Conservation (phyloP, 352 stramenopile genomes). For the Sclerospora graminicola region DNA sequence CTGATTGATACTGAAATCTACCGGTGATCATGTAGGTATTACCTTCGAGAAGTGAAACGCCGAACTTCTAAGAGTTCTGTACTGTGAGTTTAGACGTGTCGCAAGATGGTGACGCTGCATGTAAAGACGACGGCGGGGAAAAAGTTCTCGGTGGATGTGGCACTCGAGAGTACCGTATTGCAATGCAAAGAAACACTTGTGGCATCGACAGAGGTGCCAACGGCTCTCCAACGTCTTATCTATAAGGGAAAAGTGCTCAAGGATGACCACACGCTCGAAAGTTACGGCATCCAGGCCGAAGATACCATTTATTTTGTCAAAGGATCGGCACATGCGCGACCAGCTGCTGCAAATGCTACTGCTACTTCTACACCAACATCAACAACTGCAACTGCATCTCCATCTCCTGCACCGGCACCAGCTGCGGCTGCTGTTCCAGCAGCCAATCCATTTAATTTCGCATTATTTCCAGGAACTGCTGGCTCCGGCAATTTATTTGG, state of each 20-base stretch:
- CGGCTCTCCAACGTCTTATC: slow-evolving; percentile 79
- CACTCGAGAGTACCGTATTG: slow-evolving; percentile 55
- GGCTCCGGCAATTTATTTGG: slow-evolving; percentile 45
- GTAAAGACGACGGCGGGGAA: slow-evolving; percentile 80
- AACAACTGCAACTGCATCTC: neutral
- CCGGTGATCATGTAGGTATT: too few relatives aligned
- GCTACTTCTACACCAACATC: slow-evolving; percentile 4
- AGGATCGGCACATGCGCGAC: slow-evolving; percentile 30
- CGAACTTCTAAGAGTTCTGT: too few relatives aligned
- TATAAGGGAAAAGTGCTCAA: slow-evolving; percentile 89
- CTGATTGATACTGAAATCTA: too few relatives aligned
- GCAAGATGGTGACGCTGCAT: slow-evolving; percentile 58
- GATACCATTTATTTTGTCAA: slow-evolving; percentile 84
- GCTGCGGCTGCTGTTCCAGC: slow-evolving; percentile 4
- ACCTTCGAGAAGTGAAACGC: too few relatives aligned
- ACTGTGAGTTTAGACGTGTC: neutral
- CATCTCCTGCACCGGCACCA: slow-evolving; percentile 12
- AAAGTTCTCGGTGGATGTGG: slow-evolving; percentile 68
- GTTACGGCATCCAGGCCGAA: slow-evolving; percentile 73
- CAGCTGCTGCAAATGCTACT: slow-evolving; percentile 9
- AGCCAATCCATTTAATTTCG: slow-evolving; percentile 44
- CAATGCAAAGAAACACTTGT: slow-evolving; percentile 76
- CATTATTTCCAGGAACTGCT: slow-evolving; percentile 27
- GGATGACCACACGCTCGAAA: slow-evolving; percentile 74
- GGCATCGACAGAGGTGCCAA: slow-evolving; percentile 49